These are phyloP conservation scores for Sporothrix phasma DNA, from an alignment of 2,329 filamentous ascomycete species.

Conservation along the genomic window DNA sequence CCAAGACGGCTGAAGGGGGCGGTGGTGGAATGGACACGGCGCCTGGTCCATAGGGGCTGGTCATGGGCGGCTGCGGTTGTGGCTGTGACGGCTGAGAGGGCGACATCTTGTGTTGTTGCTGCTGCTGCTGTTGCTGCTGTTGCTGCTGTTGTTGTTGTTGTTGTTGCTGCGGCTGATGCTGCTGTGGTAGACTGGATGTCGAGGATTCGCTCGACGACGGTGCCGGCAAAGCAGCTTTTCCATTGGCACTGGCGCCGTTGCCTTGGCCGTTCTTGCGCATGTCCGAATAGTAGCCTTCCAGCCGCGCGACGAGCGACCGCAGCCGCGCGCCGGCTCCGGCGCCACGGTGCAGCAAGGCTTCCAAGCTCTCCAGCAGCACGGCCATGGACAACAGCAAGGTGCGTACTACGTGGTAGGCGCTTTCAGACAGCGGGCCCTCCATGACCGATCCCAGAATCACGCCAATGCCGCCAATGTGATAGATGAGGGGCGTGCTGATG, in stretches of 20 bases:
- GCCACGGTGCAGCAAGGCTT: slow-evolving; percentile 15
- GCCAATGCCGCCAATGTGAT: slow-evolving; percentile 28
- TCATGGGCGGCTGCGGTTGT: background rate
- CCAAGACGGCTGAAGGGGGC: background rate
- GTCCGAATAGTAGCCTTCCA: slow-evolving; percentile 15
- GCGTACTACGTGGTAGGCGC: slow-evolving; percentile 23
- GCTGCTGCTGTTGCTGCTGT: background rate
- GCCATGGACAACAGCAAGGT: slow-evolving; percentile 26
- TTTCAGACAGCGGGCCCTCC: slow-evolving; percentile 25
- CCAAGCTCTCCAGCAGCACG: slow-evolving; percentile 22
- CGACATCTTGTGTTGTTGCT: background rate
- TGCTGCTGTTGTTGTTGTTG: background rate
- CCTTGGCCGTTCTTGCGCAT: background rate
- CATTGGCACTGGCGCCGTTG: background rate
- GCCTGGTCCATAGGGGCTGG: background rate
- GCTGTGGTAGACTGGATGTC: background rate
- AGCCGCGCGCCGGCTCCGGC: slow-evolving; percentile 15
- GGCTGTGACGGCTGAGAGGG: background rate
- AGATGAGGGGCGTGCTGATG: slow-evolving; percentile 27
- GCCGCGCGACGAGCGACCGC: slow-evolving; percentile 14
- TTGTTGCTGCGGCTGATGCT: too few relatives aligned
- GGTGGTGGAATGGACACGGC: background rate
- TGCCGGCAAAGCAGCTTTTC: background rate
- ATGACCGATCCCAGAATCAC: slow-evolving; percentile 28
- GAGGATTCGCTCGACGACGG: background rate